Base-by-base conservation (phyloP, 139 green algal genomes). In the Deuterostichococcus epilithicus region DNA sequence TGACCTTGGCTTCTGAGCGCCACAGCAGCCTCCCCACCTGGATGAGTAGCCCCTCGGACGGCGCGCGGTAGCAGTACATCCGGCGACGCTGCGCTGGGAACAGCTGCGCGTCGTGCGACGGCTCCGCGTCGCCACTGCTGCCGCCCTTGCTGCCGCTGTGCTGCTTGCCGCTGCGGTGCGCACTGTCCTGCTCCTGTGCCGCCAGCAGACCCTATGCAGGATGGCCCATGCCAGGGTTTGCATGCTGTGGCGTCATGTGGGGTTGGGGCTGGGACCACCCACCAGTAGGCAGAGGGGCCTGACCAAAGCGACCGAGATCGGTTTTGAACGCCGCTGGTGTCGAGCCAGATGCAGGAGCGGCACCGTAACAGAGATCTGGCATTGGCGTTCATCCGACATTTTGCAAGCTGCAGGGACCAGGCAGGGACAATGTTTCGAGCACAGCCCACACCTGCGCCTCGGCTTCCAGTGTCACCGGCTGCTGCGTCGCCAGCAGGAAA, bases 401-500 rank as follows among this genome's bases (percentile, higher is more conserved):
- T 10, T 35, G 23, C 35, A 42, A 2, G n/a, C n/a, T n/a, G n/a
- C n/a, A n/a, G n/a, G n/a, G n/a, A n/a, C n/a, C n/a, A n/a, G n/a
- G n/a, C n/a, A n/a, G n/a, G n/a, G n/a, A n/a, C n/a, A n/a, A n/a
- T n/a, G n/a, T n/a, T n/a, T n/a, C n/a, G n/a, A n/a, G n/a, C n/a
- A n/a, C n/a, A n/a, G n/a, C n/a, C n/a, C 28, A 33, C 38, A 60
- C 35, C 18, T 58, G 34, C 35, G 78, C 68, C 74, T 83, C 79
- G 33, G 47, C 68, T 0, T 37, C 66, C 26, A 84, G 60, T 3
- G 75, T 75, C 44, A 71, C 63, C 32, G 47, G 63, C 35, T 84
- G 79, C 74, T 84, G 79, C n/a, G 79, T 78, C 0, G 79, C 79
- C 25, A 84, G 60, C 58, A 84, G 74, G 70, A 77, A 77, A 3